Conservation (phyloP, 2,329 filamentous ascomycete species). For the Microsporum ferrugineum region DNA sequence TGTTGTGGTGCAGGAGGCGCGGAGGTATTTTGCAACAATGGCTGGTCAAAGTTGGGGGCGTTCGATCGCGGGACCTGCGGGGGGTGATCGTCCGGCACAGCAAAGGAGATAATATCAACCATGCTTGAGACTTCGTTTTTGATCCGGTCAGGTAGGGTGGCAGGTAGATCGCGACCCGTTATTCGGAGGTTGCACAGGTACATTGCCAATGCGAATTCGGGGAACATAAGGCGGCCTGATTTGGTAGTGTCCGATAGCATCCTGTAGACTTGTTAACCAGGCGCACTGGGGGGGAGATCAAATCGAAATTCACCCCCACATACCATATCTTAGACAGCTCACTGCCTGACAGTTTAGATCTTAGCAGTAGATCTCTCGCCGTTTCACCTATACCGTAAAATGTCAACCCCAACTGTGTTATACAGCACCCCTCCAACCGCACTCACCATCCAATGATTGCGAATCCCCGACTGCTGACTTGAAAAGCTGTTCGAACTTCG, state of each 20-base stretch:
- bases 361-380: constrained; percentile 74
- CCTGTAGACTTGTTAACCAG: constrained; percentile 39
- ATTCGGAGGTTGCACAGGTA: constrained; percentile 93
- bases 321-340: constrained; percentile 89
- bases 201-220: constrained; percentile 95
- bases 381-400: constrained; percentile 50
- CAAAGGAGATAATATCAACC: constrained; percentile 98
- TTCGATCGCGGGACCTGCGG: constrained; percentile 47
- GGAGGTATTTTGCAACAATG: constrained; percentile 38
- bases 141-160: constrained; percentile 66
- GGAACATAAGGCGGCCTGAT: constrained; percentile 89
- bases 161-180: constrained; percentile 71
- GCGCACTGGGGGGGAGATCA: not conserved
- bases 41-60: constrained; percentile 57
- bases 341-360: constrained; percentile 78
- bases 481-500: constrained; percentile 95
- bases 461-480: constrained; percentile 82
- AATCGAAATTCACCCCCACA: constrained; percentile 14
- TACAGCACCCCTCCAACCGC: not conserved
- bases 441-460: constrained; percentile 65
- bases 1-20: constrained; percentile 48
- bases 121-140: constrained; percentile 97
- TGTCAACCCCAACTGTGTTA: not conserved
- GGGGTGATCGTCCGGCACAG: constrained; percentile 61
- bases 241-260: constrained; percentile 90